Percentiles rank a stretch among this genome's conserved stretches.
Conservation (phyloP, 1,284 basidiomycete species). For the Heliocybe sulcata region DNA sequence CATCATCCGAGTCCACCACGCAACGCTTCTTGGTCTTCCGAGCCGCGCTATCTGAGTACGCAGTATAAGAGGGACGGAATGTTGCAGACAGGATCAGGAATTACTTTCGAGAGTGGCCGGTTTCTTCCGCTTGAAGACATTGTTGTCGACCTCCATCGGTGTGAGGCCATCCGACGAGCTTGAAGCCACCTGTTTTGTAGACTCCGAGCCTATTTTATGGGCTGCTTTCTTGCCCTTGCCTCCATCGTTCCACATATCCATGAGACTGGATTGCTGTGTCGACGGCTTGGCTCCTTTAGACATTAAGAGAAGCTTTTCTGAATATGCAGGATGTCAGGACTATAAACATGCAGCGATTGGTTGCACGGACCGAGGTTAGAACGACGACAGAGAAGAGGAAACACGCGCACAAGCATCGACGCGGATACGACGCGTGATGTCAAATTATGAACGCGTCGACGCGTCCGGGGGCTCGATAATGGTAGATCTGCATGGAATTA, state of each 20-base stretch:
- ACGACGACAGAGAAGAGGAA: constrained; percentile 50
- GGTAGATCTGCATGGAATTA: too few species aligned
- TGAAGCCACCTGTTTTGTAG: neutral
- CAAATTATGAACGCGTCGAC: constrained; percentile 7
- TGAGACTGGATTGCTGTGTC: constrained; percentile 66
- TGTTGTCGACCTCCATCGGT: neutral
- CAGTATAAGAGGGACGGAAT: constrained; percentile 1
- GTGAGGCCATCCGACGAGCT: neutral
- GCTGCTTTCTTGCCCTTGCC: constrained; percentile 29
- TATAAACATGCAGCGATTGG: neutral
- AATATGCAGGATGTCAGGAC: constrained; percentile 3
- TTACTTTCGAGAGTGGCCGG: constrained; percentile 10
- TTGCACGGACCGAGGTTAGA: constrained; percentile 57
- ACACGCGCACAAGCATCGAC: neutral
- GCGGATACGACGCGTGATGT: constrained; percentile 11
- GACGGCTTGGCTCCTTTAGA: constrained; percentile 51
- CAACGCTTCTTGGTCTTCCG: constrained; percentile 43
- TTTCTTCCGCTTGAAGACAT: neutral
- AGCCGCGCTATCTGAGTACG: constrained; percentile 14
- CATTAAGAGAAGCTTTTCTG: constrained; percentile 70
- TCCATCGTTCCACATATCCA: constrained; percentile 60
- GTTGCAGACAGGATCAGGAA: neutral
- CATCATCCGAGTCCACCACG: constrained; percentile 62
- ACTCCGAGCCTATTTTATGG: constrained; percentile 10
- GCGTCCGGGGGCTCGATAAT: neutral